A percentile compares a stretch with the other conserved stretches of the same genome.
These are phyloP conservation scores for Chaetomium fimeti DNA, from an alignment of 495 filamentous ascomycete species.

Conservation along the genomic window DNA sequence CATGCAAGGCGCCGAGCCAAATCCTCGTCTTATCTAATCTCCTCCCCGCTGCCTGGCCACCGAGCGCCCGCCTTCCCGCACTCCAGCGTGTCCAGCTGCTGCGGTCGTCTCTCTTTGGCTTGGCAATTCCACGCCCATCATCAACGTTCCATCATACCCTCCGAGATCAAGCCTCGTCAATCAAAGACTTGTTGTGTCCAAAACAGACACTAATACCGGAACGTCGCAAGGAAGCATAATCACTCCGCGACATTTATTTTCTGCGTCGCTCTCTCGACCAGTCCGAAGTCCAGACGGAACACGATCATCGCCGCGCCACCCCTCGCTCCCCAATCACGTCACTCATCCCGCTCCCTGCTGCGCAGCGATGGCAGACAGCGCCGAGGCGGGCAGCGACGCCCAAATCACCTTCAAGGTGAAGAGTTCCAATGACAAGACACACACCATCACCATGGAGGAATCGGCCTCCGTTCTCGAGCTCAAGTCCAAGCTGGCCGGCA, in stretches of 20 bases:
- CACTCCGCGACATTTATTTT: not conserved
- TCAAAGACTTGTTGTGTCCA: not conserved
- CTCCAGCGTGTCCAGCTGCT: too few relatives aligned
- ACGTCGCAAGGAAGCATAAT: not conserved
- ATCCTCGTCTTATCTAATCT: too few relatives aligned
- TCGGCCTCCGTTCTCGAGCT: conserved; percentile 79
- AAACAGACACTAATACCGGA: not conserved
- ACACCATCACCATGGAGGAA: conserved; percentile 72
- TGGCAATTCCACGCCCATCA: conserved; percentile 20
- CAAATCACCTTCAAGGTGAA: conserved; percentile 92
- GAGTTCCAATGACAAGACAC: conserved; percentile 80
- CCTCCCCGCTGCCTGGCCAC: too few relatives aligned
- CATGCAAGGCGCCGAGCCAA: too few relatives aligned
- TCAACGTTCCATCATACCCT: conserved; percentile 1
- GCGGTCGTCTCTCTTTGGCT: not conserved
- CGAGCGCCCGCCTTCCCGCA: too few relatives aligned
- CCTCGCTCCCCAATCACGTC: not conserved
- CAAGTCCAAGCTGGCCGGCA: conserved; percentile 78
- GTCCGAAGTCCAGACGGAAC: not conserved
- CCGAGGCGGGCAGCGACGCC: conserved; percentile 49
- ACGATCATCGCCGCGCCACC: conserved; percentile 13
- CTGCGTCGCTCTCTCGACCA: not conserved
- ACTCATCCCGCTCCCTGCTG: not conserved
- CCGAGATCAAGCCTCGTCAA: not conserved
- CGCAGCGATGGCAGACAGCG: conserved; percentile 54